Base-by-base conservation (phyloP, 2,329 filamentous ascomycete species). In the Xylogone sp. region DNA sequence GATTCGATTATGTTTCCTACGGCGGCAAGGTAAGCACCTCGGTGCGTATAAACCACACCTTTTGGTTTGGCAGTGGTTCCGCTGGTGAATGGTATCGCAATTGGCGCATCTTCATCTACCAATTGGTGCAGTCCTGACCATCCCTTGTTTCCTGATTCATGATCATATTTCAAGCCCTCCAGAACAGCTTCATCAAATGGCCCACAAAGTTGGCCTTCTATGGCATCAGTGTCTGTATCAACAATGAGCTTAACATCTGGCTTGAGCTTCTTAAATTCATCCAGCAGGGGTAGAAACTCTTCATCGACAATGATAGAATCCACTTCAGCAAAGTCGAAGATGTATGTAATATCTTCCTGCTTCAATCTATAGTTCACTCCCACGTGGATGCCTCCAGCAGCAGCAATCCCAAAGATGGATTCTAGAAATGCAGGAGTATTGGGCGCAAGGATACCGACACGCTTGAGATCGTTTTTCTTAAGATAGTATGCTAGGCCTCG, bases 371-470 rank as follows among this genome's bases (percentile, higher is more conserved):
- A 88, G 59, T 90, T 90, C 44, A 86, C 82, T 2, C 77, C 80
- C 49, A 96, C 87, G 55, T 91, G 83, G 21, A 95, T 81, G 7
- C 78, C 88, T 1, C 90, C 90, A 0, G 88, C 88, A 1, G 88
- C 92, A 1, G 85, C 86, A 59, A 97, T 87, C 1, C 88, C 94
- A 65, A 90, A 99, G 55, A 96, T 89, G 6, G 84, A 82, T 71
- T 97, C 93, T 22, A 99, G 76, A 62, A 97, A 97, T 0, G 92
- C 92, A 0, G 94, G 94, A 1, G 94, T 99, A 67, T 99, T 99
- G 2, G 94, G 89, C 8, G 84, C 86, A 10, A 99, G 76, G 45
- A 99, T 86, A 6, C 94, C 94, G 5, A 97, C 87, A 53, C 88
- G 80, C 62, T 83, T 86, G 63, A 83, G 84, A 3, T 81, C 78